Percentiles rank a stretch among this genome's conserved stretches.
These are phyloP conservation scores for Phaseolus lunatus DNA, from an alignment of 306 rosid species.

Conservation along the genomic window DNA sequence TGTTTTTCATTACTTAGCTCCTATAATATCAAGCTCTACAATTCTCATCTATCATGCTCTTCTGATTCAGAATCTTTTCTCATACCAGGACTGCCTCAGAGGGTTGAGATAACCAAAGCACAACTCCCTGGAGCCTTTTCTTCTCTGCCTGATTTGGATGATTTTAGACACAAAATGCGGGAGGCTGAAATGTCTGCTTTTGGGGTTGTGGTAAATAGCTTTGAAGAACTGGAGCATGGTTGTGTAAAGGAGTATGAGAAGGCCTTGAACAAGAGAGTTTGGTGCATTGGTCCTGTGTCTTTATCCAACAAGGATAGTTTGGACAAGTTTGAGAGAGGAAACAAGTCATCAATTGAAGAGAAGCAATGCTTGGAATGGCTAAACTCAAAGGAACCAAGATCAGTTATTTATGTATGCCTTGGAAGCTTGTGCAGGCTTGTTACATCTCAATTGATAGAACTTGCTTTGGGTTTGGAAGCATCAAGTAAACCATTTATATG, in stretches of 20 bases:
- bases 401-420: conserved; percentile 63
- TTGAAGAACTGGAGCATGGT: conserved; percentile 54
- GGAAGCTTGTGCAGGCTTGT: conserved; percentile 63
- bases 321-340: conserved; percentile 62
- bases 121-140: conserved; percentile 67
- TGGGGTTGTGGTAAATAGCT: conserved; percentile 65
- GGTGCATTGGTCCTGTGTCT: conserved; percentile 73
- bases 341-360: conserved; percentile 48
- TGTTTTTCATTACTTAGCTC: conserved; percentile 60
- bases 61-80: conserved; percentile 58
- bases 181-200: conserved; percentile 55
- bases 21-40: conserved; percentile 51
- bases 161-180: conserved; percentile 50
- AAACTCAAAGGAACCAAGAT: conserved; percentile 49
- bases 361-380: conserved; percentile 54
- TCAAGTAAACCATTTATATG: conserved; percentile 61
- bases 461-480: conserved; percentile 63
- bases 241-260: conserved; percentile 41
- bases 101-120: conserved; percentile 57
- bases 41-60: conserved; percentile 46
- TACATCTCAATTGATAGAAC: conserved; percentile 55
- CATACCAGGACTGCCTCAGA: conserved; percentile 60
- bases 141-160: conserved; percentile 54
- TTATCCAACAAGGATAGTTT: conserved; percentile 44
- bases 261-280: conserved; percentile 49